Conservation (phyloP, 441 rosid species). For the Adansonia rubrostipa region DNA sequence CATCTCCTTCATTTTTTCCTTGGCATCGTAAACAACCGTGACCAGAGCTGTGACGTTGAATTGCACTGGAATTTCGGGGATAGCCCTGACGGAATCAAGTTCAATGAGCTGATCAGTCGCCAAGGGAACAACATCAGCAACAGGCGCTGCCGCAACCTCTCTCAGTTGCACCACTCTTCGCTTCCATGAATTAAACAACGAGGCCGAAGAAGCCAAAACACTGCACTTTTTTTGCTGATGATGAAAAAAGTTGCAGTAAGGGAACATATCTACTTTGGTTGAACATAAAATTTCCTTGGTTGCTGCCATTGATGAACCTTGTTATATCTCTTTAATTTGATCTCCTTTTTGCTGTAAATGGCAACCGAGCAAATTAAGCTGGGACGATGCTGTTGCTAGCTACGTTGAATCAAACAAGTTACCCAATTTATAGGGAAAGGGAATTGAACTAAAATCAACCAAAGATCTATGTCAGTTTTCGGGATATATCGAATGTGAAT, state of each 20-base stretch:
- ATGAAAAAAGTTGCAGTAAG: not conserved
- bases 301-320: not conserved
- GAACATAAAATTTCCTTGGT: conserved; percentile 7
- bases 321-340: not conserved
- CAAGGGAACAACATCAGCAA: not conserved
- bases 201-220: not conserved
- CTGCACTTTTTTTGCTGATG: not conserved
- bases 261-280: not conserved
- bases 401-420: not conserved
- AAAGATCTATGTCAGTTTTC: not conserved
- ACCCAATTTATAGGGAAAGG: not conserved
- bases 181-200: not conserved
- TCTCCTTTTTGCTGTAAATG: not conserved
- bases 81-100: not conserved
- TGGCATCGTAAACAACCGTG: not conserved
- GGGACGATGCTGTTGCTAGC: not conserved
- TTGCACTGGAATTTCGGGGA: not conserved
- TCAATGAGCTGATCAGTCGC: not conserved
- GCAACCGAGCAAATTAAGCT: not conserved
- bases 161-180: not conserved
- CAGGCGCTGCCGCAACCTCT: not conserved
- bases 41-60: not conserved
- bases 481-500: not conserved
- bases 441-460: not conserved
- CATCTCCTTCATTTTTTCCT: conserved; percentile 9